phyloP scores from a whole-genome alignment of 352 stramenopile species.

The Thalassiosira gravida region DNA sequence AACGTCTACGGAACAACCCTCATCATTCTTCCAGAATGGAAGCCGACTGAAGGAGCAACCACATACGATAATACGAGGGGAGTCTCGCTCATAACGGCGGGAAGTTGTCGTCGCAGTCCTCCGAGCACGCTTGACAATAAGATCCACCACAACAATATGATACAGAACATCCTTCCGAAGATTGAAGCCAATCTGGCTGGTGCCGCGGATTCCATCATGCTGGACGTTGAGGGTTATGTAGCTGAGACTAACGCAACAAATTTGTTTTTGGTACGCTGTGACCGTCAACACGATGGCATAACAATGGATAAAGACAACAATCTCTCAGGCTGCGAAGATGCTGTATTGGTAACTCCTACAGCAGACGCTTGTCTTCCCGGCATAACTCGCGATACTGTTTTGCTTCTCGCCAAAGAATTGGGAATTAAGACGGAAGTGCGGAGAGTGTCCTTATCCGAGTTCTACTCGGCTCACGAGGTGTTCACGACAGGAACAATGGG shows the following conservation, averaged over 20 bases:
- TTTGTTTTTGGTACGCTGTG: slow-evolving; percentile 86
- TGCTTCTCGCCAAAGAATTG: slow-evolving; percentile 73
- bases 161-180: slow-evolving; percentile 87
- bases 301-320: not conserved
- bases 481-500: slow-evolving; percentile 88
- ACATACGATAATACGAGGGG: slow-evolving; percentile 87
- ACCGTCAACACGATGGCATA: slow-evolving; percentile 30
- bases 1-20: slow-evolving; percentile 87
- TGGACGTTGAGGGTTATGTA: slow-evolving; percentile 87
- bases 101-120: slow-evolving; percentile 73
- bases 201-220: slow-evolving; percentile 85
- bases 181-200: slow-evolving; percentile 87
- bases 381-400: slow-evolving; percentile 80
- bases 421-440: slow-evolving; percentile 68
- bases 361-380: slow-evolving; percentile 86
- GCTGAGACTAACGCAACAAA: slow-evolving; percentile 88
- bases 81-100: slow-evolving; percentile 82
- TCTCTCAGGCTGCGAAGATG: not conserved
- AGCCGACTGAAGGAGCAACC: slow-evolving; percentile 80
- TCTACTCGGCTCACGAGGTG: slow-evolving; percentile 86
- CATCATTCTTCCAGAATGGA: slow-evolving; percentile 87
- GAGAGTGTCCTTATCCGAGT: slow-evolving; percentile 79
- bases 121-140: slow-evolving; percentile 83
- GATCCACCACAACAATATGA: slow-evolving; percentile 88
- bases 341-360: slow-evolving; percentile 79